Evolutionary conservation across 2,329 filamentous ascomycete species (phyloP).

Genomic region (Aureobasidium sp.): DNA sequence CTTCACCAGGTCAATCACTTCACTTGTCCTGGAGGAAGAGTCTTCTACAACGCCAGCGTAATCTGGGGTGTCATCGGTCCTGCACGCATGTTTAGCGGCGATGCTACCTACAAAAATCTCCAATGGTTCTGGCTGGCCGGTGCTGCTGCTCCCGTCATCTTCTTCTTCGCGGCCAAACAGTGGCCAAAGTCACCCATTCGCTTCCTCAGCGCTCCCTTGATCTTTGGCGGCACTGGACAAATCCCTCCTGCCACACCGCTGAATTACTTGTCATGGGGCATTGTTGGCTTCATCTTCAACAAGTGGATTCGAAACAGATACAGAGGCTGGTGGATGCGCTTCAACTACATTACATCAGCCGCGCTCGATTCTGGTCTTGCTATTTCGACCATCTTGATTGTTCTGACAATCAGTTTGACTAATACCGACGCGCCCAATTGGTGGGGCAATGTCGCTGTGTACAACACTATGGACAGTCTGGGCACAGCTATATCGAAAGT

Average conservation of each 20-base stretch:
- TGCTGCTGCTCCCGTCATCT: slow-evolving; percentile 62
- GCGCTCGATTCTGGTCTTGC: slow-evolving; percentile 77
- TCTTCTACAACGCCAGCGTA: slow-evolving; percentile 71
- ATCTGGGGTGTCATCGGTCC: slow-evolving; percentile 34
- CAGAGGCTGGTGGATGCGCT: slow-evolving; percentile 79
- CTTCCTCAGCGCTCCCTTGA: slow-evolving; percentile 49
- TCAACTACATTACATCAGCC: slow-evolving; percentile 81
- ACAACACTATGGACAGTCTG: slow-evolving; percentile 23
- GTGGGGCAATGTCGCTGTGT: slow-evolving; percentile 75
- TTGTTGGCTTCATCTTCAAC: slow-evolving; percentile 82
- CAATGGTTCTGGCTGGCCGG: slow-evolving; percentile 74
- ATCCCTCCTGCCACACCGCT: slow-evolving; percentile 75
- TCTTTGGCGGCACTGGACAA: slow-evolving; percentile 78
- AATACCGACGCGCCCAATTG: slow-evolving; percentile 67
- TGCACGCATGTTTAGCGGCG: slow-evolving; percentile 69
- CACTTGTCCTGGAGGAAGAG: slow-evolving; percentile 83
- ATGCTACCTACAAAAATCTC: slow-evolving; percentile 55
- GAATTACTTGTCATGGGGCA: slow-evolving; percentile 81
- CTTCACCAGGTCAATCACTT: slow-evolving; percentile 77
- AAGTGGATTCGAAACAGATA: slow-evolving; percentile 63
- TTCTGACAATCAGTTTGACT: slow-evolving; percentile 80
- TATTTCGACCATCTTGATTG: slow-evolving; percentile 74
- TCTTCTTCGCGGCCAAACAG: slow-evolving; percentile 46
- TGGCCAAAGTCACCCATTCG: slow-evolving; percentile 16
- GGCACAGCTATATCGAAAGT: slow-evolving; percentile 22